These are phyloP conservation scores for Schwanniomyces etchellsii DNA, from an alignment of 1,139 yeast species.

Conservation along the genomic window DNA sequence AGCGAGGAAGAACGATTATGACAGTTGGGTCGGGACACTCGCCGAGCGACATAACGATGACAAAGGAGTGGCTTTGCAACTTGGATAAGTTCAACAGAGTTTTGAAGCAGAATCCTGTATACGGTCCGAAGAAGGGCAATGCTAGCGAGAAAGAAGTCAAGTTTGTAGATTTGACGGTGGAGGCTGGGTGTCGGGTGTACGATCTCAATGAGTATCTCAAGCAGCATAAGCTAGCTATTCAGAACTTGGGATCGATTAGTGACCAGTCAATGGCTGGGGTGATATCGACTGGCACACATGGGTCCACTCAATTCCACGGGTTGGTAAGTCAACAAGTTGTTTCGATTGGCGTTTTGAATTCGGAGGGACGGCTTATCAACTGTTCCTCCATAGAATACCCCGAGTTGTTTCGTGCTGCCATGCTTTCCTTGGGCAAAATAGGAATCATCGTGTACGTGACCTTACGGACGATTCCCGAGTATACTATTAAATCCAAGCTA, in stretches of 20 bases:
- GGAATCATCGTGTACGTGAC: slow-evolving; percentile 91
- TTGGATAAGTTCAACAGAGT: slow-evolving; percentile 68
- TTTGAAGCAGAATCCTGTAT: slow-evolving; percentile 33
- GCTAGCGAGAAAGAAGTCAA: slow-evolving; percentile 41
- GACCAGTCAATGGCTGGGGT: slow-evolving; percentile 94
- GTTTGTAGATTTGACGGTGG: slow-evolving; percentile 86
- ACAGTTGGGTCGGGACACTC: slow-evolving; percentile 95
- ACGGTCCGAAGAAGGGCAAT: slow-evolving; percentile 28
- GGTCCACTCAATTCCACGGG: slow-evolving; percentile 91
- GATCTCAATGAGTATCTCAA: slow-evolving; percentile 69
- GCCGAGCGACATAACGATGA: slow-evolving; percentile 87
- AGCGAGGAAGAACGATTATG: slow-evolving; percentile 61
- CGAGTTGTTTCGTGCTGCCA: slow-evolving; percentile 76
- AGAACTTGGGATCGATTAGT: slow-evolving; percentile 88
- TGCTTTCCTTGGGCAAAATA: slow-evolving; percentile 82
- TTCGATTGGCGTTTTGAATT: slow-evolving; percentile 63
- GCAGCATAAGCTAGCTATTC: slow-evolving; percentile 67
- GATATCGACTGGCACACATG: slow-evolving; percentile 95
- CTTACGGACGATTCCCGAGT: slow-evolving; percentile 75
- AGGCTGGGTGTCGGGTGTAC: slow-evolving; percentile 84
- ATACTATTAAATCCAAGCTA: slow-evolving; percentile 74
- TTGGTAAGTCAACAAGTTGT: slow-evolving; percentile 86
- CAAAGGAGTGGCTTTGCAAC: slow-evolving; percentile 83
- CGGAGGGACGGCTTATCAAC: slow-evolving; percentile 62
- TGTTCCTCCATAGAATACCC: slow-evolving; percentile 67